Evolutionary conservation across 1,139 yeast species (phyloP).

Genomic region (Kurtzmaniella quercitrusa): DNA sequence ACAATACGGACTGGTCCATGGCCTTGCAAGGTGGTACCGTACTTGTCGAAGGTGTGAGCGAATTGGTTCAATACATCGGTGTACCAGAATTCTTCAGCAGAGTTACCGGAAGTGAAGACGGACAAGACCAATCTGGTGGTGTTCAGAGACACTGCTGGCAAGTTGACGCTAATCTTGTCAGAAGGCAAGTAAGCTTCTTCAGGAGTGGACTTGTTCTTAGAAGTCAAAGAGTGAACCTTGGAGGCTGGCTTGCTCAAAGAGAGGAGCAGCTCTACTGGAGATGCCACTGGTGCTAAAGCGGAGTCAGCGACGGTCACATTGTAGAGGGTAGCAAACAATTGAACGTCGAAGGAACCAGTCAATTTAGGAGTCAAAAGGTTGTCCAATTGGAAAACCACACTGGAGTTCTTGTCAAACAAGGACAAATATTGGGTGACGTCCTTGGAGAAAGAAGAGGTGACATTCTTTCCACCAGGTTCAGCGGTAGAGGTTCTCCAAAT

Average conservation of each 20-base stretch:
- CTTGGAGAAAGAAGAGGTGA: constrained; percentile 48
- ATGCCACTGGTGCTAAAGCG: not conserved
- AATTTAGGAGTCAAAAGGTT: constrained; percentile 54
- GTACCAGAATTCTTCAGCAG: constrained; percentile 84
- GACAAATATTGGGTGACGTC: constrained; percentile 59
- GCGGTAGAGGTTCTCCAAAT: constrained; percentile 85
- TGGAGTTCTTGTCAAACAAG: constrained; percentile 39
- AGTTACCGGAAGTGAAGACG: constrained; percentile 69
- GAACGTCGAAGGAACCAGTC: constrained; percentile 59
- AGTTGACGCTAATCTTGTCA: constrained; percentile 25
- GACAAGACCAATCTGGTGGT: constrained; percentile 58
- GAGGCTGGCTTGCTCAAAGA: constrained; percentile 26
- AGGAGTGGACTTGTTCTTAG: constrained; percentile 21
- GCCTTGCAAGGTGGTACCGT: constrained; percentile 39
- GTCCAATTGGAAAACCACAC: constrained; percentile 54
- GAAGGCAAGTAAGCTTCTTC: constrained; percentile 44
- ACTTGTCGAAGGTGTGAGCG: constrained; percentile 29
- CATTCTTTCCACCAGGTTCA: constrained; percentile 58
- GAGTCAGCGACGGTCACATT: constrained; percentile 12
- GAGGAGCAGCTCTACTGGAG: constrained; percentile 13
- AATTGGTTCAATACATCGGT: constrained; percentile 53
- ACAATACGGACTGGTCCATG: constrained; percentile 63
- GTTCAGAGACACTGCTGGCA: constrained; percentile 43
- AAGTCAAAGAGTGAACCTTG: constrained; percentile 26
- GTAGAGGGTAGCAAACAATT: constrained; percentile 51